Base-by-base conservation (phyloP, 352 stramenopile genomes). In the Pythium sukuiense region DNA sequence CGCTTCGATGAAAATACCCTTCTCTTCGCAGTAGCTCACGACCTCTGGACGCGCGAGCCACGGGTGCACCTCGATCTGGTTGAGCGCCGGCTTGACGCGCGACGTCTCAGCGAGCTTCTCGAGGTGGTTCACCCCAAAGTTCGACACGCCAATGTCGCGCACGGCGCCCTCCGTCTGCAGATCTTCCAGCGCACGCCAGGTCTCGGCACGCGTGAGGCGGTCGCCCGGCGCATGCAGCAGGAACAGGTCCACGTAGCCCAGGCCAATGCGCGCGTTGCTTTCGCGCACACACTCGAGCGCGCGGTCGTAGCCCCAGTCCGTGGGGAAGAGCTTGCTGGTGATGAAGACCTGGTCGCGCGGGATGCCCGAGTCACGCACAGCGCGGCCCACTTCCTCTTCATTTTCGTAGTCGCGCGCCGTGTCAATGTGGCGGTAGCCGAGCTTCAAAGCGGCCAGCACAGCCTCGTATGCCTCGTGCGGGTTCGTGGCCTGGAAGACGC, bases 371-470 rank as follows among this genome's bases (percentile, higher is more conserved):
- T 96, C 88, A 27, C 59, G 66, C 55, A 92, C 70, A 9, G 76
- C 92, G 39, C 71, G 60, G 24, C 92, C 92, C 13, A 97, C 92
- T n/a, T 93, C 87, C 16, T 52, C 62, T 49, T 97, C 89, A 67
- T 98, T 98, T 12, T 82, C 56, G 69, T 97, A 97, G 3, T 90
- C 59, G 33, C 83, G 77, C 4, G 92, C 92, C 14, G 83, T 93
- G 72, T 97, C 92, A 61, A 98, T 97, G 66, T 96, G 87, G 33
- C 92, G 78, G 61, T 95, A 95, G 49, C 92, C 92, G 1, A 89
- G 26, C 18, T 87, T 71, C 20, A 97, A 69, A 6, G 82, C 79
- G 2, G 55, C 60, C 27, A 76, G 67, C 30, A 90, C 82, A 11
- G 76, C 74, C 43, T 83, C 61, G 66, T 88, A 85, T 12, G 70